Base-by-base conservation (phyloP, 2,329 filamentous ascomycete genomes). In the Colletotrichum magnum region DNA sequence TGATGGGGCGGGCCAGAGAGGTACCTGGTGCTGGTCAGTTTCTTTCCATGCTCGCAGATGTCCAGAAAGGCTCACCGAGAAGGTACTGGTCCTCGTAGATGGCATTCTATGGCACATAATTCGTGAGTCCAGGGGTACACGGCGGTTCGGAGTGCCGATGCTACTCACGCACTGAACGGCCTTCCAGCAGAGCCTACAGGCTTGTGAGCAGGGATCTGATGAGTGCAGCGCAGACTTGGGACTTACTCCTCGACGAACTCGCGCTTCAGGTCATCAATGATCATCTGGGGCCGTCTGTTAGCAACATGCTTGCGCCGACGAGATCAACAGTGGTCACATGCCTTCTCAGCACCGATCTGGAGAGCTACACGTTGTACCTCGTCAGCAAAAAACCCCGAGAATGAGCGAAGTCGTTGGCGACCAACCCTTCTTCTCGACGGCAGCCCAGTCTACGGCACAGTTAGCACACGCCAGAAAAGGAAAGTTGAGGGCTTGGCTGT, bases 401-500 rank as follows among this genome's bases (percentile, higher is more conserved):
- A 10, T 10, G 6, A 28, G 13, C 6, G 12, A 50, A 16, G 15
- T 18, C 52, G 13, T 32, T 4, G 16, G 18, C 18, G 47, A 53
- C 53, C 54, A 52, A 63, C 92, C 92, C 85, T 94, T 94, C 75
- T 86, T 85, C 81, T 92, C 88, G 58, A 91, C 92, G 66, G 87
- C 89, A 65, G 88, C 86, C 74, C 88, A 93, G 80, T 93, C 90
- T 47, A 36, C 9, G 32, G 2, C 1, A 36, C 32, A 36, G 32
- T 36, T 10, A 36, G 32, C 32, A 10, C 32, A 36, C 5, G 32
- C 32, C 32, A 36, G 32, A 6, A 10, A 36, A 36, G 10, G 10
- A 36, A 36, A 2, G 7, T 36, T 10, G 32, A 36, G 9, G 32
- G 32, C 32, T 36, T 10, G 32, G 10, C 21, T 36, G 7, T 36